These are phyloP conservation scores for Agapanthus africanus DNA, from an alignment of 106 monocot genomes.

Conservation along the genomic window DNA sequence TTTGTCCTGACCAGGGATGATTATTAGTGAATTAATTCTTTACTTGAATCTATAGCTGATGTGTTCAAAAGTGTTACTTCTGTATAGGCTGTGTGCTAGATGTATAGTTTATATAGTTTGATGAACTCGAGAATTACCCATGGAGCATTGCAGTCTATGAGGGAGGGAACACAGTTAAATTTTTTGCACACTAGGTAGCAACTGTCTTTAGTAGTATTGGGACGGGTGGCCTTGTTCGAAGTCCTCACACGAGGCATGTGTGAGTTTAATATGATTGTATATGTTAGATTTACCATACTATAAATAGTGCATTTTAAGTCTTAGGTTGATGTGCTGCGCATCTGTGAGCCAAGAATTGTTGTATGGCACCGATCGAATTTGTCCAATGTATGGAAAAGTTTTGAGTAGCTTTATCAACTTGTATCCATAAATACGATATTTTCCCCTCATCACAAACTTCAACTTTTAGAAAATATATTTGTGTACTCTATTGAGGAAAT, in stretches of 20 bases:
- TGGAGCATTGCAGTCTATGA: no score
- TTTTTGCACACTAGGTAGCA: no score
- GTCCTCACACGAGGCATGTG: neutral
- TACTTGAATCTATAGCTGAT: no score
- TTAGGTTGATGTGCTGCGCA: neutral
- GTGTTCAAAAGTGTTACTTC: neutral
- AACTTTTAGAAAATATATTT: no score
- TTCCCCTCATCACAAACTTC: neutral
- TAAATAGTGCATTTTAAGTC: no score
- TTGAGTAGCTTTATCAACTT: no score
- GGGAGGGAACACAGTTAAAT: no score
- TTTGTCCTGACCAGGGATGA: no score
- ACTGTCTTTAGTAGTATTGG: neutral
- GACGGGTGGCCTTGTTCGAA: neutral
- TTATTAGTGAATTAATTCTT: no score
- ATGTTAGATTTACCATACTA: neutral
- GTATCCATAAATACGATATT: neutral
- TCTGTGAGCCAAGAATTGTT: neutral
- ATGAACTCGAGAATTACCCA: neutral
- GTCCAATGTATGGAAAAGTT: no score
- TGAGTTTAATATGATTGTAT: neutral
- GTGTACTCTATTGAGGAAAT: neutral
- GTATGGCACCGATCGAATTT: neutral
- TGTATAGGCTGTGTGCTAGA: neutral
- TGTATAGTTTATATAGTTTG: neutral